These are phyloP conservation scores for Trichomonascus vanleenenianus DNA, from an alignment of 805 yeast genomes.

Conservation along the genomic window DNA sequence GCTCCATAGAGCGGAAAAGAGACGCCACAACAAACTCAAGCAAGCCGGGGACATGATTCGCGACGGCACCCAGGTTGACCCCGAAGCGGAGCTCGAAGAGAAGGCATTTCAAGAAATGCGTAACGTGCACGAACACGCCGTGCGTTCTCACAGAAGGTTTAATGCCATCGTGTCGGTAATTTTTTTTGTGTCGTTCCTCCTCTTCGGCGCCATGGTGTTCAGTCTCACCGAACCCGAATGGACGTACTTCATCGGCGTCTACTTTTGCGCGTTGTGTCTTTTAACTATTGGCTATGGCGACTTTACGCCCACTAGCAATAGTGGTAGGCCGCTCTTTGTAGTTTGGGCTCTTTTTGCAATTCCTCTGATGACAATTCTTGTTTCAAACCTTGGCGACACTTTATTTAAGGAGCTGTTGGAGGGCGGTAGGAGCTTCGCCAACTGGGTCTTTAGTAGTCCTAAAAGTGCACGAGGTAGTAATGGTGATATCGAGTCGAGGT, in stretches of 20 bases:
- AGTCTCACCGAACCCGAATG: slow-evolving; percentile 51
- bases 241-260: slow-evolving; percentile 64
- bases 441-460: slow-evolving; percentile 9
- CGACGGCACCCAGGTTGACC: too few relatives aligned
- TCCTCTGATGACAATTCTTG: slow-evolving; percentile 78
- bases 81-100: slow-evolving; percentile 10
- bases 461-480: background rate
- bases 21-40: slow-evolving; percentile 33
- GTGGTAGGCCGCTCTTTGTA: slow-evolving; percentile 67
- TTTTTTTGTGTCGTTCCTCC: slow-evolving; percentile 45
- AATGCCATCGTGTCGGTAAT: slow-evolving; percentile 40
- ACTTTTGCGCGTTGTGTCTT: slow-evolving; percentile 68
- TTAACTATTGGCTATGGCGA: slow-evolving; percentile 85
- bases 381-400: slow-evolving; percentile 64
- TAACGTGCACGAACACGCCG: slow-evolving; percentile 37
- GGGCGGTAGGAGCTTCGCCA: slow-evolving; percentile 14
- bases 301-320: slow-evolving; percentile 50
- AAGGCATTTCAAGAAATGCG: slow-evolving; percentile 50
- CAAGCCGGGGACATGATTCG: background rate
- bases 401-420: slow-evolving; percentile 15
- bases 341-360: slow-evolving; percentile 78
- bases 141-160: background rate
- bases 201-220: slow-evolving; percentile 66
- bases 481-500: background rate
- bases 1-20: slow-evolving; percentile 55